Evolutionary conservation across 2,329 filamentous ascomycete species (phyloP).

Genomic region (Shiraia sp.): DNA sequence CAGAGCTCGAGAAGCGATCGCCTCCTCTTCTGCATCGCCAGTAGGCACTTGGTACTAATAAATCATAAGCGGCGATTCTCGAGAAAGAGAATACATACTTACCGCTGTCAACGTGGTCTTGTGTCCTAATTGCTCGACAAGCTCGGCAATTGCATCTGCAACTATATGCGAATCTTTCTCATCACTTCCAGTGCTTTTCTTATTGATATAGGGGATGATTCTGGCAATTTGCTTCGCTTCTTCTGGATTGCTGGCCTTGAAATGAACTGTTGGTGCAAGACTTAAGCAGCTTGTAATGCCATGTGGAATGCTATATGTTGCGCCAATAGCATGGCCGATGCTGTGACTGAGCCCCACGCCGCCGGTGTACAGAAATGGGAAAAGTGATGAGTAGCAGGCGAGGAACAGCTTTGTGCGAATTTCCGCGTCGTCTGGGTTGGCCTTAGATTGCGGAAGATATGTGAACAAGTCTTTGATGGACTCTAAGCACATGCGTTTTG

Average conservation of each 20-base stretch:
- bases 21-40: conserved; percentile 42
- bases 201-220: conserved; percentile 51
- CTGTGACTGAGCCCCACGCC: conserved; percentile 55
- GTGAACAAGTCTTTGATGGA: conserved; percentile 57
- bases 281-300: conserved; percentile 60
- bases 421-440: conserved; percentile 52
- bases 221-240: conserved; percentile 55
- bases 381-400: conserved; percentile 56
- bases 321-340: conserved; percentile 58
- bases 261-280: conserved; percentile 56
- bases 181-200: conserved; percentile 47
- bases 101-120: conserved; percentile 42
- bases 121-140: conserved; percentile 51
- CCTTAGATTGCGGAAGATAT: conserved; percentile 56
- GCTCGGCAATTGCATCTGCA: conserved; percentile 49
- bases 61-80: conserved; percentile 11
- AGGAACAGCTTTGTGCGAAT: conserved; percentile 57
- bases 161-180: conserved; percentile 51
- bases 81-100: conserved; percentile 8
- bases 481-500: conserved; percentile 51
- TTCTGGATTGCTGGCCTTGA: conserved; percentile 53
- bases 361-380: conserved; percentile 54
- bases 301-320: conserved; percentile 60
- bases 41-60: conserved; percentile 40
- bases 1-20: conserved; percentile 39